A percentile compares a stretch with the other conserved stretches of the same genome.
Conservation (phyloP, 2,329 filamentous ascomycete genomes). For the Penicillium freii region DNA sequence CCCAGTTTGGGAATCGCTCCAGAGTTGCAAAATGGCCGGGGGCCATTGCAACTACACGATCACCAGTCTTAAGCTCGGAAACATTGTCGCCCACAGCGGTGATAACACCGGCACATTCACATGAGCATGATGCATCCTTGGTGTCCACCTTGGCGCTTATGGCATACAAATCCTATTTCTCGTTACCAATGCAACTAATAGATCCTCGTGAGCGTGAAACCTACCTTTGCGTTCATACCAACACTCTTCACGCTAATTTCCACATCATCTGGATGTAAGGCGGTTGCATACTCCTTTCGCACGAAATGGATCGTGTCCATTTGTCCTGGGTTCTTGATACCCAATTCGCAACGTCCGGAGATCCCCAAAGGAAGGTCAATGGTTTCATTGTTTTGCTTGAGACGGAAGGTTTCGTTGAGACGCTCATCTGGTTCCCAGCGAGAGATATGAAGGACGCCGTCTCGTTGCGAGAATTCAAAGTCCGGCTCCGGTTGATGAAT, state of each 20-base stretch:
- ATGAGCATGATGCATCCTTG: not conserved
- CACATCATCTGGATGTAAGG: not conserved
- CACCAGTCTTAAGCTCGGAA: constrained; percentile 6
- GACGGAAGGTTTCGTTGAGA: constrained; percentile 12
- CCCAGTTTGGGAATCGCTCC: not conserved
- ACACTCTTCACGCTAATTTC: not conserved
- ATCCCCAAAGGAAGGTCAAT: not conserved
- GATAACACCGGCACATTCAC: constrained; percentile 4
- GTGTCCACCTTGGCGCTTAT: constrained; percentile 1
- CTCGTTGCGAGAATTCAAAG: constrained; percentile 6
- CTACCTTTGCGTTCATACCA: not conserved
- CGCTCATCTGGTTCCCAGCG: constrained; percentile 13
- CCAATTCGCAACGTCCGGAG: not conserved
- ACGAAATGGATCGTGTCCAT: not conserved
- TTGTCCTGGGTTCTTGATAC: not conserved
- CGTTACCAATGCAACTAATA: not conserved
- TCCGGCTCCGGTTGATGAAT: not conserved
- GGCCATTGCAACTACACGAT: constrained; percentile 18
- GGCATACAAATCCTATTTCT: not conserved
- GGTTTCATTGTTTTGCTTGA: not conserved
- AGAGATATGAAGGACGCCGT: constrained; percentile 10
- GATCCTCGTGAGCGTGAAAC: not conserved
- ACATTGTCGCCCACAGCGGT: constrained; percentile 7
- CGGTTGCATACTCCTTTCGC: not conserved
- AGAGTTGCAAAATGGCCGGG: constrained; percentile 10